Base-by-base conservation (phyloP, 495 filamentous ascomycete genomes). In the Hyaloscypha bicolor region DNA sequence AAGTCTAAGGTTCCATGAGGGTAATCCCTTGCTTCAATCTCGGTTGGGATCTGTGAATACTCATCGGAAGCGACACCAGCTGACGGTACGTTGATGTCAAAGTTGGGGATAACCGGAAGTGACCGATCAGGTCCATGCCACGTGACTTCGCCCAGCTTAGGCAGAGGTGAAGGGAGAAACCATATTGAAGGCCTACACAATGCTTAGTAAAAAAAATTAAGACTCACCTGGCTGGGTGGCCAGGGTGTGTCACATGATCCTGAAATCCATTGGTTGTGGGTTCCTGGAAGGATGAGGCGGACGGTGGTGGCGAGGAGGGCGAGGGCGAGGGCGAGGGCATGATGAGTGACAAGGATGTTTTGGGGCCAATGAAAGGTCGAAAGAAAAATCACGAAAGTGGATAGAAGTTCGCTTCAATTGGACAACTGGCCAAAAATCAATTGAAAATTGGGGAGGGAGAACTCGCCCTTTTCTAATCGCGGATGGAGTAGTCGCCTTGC, bases 281-380 rank as follows among this genome's bases (percentile, higher is more conserved):
- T 31, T 31, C 4, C 35, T 30, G n/a, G 3, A 30, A 51, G 30
- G 12, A 11, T 55, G 61, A 55, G 61, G 35, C 45, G 29, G 25
- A 45, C 45, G 61, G 42, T 42, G 61, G 22, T 22, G 62, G 51
- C 62, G 62, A 63, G 61, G 61, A 63, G 45, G 61, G 61, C 61
- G 33, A 35, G 57, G 57, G 30, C 57, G 45, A 63, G 42, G n/a
- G 61, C 30, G 45, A 16, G 2, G 31, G 42, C 45, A 55, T 55
- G 22, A 32, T 63, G 45, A 35, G 25, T n/a, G n/a, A n/a, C n/a
- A n/a, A n/a, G 29, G 48, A 12, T 55, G 30, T n/a, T 33, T 63
- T 53, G 9, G 48, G n/a, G 25, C 61, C 45, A 48, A 53, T 52
- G 61, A 6, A 29, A 30, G 60, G n/a, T n/a, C 9, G 37, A n/a